These are phyloP conservation scores for Russula virescens DNA, from an alignment of 768 basidiomycete species.

Conservation along the genomic window DNA sequence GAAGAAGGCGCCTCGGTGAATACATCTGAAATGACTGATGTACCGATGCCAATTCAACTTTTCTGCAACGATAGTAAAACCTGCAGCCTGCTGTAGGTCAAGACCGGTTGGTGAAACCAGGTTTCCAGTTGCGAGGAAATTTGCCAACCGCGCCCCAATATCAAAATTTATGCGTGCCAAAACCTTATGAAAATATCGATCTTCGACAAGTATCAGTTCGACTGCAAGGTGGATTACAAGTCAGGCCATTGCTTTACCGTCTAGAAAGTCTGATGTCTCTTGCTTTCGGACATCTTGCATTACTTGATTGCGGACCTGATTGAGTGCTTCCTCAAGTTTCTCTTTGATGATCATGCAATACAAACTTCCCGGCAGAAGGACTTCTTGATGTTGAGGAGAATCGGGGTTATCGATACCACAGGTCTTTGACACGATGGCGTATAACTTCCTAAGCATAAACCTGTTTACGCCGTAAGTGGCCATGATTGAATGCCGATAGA, in stretches of 20 bases:
- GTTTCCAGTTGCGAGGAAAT: constrained; percentile 97
- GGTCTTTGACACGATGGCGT: constrained; percentile 80
- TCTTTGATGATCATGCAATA: constrained; percentile 99
- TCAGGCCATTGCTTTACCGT: constrained; percentile 49
- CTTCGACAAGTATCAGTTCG: constrained; percentile 35
- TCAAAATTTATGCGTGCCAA: constrained; percentile 81
- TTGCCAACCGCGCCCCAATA: constrained; percentile 81
- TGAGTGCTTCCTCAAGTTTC: constrained; percentile 84
- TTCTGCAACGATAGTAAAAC: constrained; percentile 99
- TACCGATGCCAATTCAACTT: constrained; percentile 99
- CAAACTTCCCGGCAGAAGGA: constrained; percentile 84
- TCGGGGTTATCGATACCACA: constrained; percentile 96
- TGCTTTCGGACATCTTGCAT: constrained; percentile 67
- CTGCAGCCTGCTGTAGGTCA: constrained; percentile 94
- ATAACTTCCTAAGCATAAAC: constrained; percentile 96
- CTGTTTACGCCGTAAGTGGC: constrained; percentile 36
- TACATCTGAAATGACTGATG: constrained; percentile 96
- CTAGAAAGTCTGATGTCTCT: constrained; percentile 74
- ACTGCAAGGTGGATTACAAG: too few species aligned
- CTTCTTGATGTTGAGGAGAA: constrained; percentile 98
- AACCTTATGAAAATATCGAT: constrained; percentile 74
- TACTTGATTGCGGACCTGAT: constrained; percentile 64
- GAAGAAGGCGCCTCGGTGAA: constrained; percentile 99
- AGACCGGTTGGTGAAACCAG: constrained; percentile 91
- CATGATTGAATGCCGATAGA: not conserved